Percentiles rank a stretch among this genome's conserved stretches.
These are phyloP conservation scores for Chimonanthus salicifolius DNA, from an alignment of 164 flowering plant species.

Conservation along the genomic window DNA sequence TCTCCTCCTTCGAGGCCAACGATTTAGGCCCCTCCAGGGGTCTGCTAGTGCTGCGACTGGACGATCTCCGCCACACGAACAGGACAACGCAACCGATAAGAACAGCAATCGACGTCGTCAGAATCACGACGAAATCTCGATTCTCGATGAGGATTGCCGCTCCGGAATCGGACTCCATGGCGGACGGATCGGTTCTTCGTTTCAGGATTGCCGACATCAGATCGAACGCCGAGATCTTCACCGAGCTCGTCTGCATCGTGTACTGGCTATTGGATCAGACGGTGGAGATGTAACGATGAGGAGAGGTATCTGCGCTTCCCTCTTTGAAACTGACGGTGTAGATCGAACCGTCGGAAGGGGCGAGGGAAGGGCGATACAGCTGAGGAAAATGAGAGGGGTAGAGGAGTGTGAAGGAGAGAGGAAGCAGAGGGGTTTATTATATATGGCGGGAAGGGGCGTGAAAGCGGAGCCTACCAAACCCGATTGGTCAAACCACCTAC, in stretches of 20 bases:
- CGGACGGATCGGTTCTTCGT: conserved; percentile 40
- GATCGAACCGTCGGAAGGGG: conserved; percentile 4
- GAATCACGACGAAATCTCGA: conserved; percentile 50
- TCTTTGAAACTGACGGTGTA: background rate
- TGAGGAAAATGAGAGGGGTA: conserved; percentile 4
- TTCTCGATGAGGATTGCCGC: conserved; percentile 45
- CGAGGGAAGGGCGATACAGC: background rate
- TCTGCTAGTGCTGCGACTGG: conserved; percentile 20
- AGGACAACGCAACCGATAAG: conserved; percentile 59
- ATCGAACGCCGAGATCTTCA: conserved; percentile 56
- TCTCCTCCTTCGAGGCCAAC: conserved; percentile 30
- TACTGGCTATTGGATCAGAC: background rate
- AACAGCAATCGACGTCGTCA: conserved; percentile 76
- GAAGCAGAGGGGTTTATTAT: conserved; percentile 1
- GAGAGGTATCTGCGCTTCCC: background rate
- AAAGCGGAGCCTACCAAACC: conserved; percentile 57
- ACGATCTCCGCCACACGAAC: conserved; percentile 57
- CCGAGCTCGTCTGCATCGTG: conserved; percentile 15
- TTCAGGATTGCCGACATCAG: conserved; percentile 54
- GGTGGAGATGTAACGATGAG: background rate
- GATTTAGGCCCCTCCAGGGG: conserved; percentile 34
- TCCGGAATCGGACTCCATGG: conserved; percentile 28
- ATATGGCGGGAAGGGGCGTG: conserved; percentile 2
- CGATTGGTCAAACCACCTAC: conserved; percentile 57
- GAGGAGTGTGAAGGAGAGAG: background rate